Evolutionary conservation across 257 asterid genomes (phyloP).

Genomic region (Ophiorrhiza pumila): DNA sequence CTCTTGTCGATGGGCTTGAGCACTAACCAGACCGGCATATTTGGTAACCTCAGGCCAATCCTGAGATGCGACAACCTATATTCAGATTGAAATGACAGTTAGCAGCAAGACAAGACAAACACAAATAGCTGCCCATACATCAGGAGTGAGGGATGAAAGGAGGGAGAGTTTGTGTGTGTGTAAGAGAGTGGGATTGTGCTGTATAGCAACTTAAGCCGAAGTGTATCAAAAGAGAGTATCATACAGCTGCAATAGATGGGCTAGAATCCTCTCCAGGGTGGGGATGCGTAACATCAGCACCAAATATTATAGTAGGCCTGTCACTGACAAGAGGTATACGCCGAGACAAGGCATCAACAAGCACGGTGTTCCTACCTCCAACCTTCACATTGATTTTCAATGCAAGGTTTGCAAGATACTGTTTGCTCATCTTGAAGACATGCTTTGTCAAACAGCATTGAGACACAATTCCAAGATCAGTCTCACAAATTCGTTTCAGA

Average conservation of each 20-base stretch:
- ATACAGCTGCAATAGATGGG: conserved; percentile 97
- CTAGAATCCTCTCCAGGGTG: conserved; percentile 99
- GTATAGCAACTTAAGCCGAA: not conserved
- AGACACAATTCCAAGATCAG: conserved; percentile 93
- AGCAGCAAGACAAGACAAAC: not conserved
- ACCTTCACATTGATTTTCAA: conserved; percentile 90
- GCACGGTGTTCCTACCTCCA: conserved; percentile 94
- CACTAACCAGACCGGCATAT: conserved; percentile 93
- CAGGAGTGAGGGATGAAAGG: not conserved
- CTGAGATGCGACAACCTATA: conserved; percentile 97
- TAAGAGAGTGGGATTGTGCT: not conserved
- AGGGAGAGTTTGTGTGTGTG: not conserved
- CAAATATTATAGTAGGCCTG: conserved; percentile 87
- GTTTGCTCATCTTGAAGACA: conserved; percentile 71
- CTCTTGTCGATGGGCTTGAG: conserved; percentile 97
- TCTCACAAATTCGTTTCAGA: conserved; percentile 88
- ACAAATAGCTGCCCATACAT: not conserved
- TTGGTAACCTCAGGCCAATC: conserved; percentile 98
- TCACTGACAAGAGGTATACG: conserved; percentile 95
- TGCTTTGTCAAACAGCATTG: conserved; percentile 96
- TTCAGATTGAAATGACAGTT: conserved; percentile 14
- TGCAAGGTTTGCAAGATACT: conserved; percentile 88
- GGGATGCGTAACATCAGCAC: conserved; percentile 99
- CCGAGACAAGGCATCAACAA: conserved; percentile 77
- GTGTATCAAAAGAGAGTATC: conserved; percentile 1